A percentile compares a stretch with the other conserved stretches of the same genome.
Conservation (phyloP, 225 moss, liverwort and hornwort genomes). For the Marchantia paleacea region DNA sequence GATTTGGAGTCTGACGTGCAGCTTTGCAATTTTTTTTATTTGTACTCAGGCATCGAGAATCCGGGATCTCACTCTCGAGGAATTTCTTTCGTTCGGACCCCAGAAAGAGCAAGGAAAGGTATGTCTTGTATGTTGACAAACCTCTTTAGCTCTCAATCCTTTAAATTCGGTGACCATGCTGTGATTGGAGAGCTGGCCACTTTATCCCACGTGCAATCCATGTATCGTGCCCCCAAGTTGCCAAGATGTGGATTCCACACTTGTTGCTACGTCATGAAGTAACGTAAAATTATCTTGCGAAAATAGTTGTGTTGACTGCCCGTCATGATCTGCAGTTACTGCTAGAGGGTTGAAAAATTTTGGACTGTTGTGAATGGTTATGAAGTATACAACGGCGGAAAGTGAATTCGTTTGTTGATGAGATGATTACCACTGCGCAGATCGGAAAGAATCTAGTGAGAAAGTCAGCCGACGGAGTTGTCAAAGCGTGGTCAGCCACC, state of each 20-base stretch:
- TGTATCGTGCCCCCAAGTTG: not conserved
- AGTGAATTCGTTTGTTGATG: not conserved
- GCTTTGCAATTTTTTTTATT: too few relatives aligned
- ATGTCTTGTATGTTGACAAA: not conserved
- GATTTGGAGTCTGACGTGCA: not conserved
- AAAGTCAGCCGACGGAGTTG: conserved; percentile 34
- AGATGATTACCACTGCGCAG: conserved; percentile 28
- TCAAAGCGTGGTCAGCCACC: conserved; percentile 50
- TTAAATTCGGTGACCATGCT: too few relatives aligned
- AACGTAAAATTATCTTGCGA: too few relatives aligned
- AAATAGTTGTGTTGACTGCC: not conserved
- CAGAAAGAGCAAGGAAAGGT: conserved; percentile 55
- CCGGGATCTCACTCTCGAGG: conserved; percentile 53
- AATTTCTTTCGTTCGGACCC: conserved; percentile 71
- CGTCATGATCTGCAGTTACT: not conserved
- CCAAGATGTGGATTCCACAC: not conserved
- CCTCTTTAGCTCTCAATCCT: too few relatives aligned
- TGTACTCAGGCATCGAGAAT: conserved; percentile 34
- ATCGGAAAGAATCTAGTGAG: conserved; percentile 47
- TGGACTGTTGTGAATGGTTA: not conserved
- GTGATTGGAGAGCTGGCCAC: too few relatives aligned
- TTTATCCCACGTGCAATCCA: not conserved
- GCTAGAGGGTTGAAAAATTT: not conserved
- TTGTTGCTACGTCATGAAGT: too few relatives aligned
- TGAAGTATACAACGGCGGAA: not conserved